Evolutionary conservation across 768 basidiomycete genomes (phyloP).

Genomic region (Boletus fagicola): DNA sequence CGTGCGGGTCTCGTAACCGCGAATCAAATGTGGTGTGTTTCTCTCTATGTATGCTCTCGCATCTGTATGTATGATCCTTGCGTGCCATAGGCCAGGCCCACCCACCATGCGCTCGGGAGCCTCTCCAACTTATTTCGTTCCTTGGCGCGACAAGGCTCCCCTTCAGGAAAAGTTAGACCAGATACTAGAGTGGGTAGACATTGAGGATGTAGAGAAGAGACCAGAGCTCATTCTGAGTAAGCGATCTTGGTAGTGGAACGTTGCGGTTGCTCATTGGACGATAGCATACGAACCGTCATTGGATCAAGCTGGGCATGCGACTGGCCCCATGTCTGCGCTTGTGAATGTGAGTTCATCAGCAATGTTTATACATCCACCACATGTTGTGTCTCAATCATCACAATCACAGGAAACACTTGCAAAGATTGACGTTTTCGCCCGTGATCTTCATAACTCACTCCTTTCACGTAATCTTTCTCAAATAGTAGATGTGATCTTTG

Average conservation of each 20-base stretch:
- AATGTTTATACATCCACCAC: neutral
- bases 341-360: constrained; percentile 57
- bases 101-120: constrained; percentile 63
- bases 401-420: constrained; percentile 54
- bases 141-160: constrained; percentile 63
- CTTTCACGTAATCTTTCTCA: constrained; percentile 71
- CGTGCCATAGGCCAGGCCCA: constrained; percentile 70
- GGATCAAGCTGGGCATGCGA: constrained; percentile 79
- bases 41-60: neutral
- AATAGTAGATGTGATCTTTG: constrained; percentile 86
- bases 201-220: constrained; percentile 58
- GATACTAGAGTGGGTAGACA: constrained; percentile 79
- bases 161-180: constrained; percentile 71
- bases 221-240: constrained; percentile 77
- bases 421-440: constrained; percentile 72
- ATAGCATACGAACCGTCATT: constrained; percentile 81
- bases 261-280: neutral
- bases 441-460: constrained; percentile 61
- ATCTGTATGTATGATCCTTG: neutral
- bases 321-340: constrained; percentile 63
- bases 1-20: constrained; percentile 73
- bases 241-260: constrained; percentile 12
- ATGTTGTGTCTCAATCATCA: constrained; percentile 1
- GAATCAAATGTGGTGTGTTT: constrained; percentile 86
- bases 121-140: constrained; percentile 72